Conservation (phyloP, 441 rosid species). For the Eruca vesicaria region DNA sequence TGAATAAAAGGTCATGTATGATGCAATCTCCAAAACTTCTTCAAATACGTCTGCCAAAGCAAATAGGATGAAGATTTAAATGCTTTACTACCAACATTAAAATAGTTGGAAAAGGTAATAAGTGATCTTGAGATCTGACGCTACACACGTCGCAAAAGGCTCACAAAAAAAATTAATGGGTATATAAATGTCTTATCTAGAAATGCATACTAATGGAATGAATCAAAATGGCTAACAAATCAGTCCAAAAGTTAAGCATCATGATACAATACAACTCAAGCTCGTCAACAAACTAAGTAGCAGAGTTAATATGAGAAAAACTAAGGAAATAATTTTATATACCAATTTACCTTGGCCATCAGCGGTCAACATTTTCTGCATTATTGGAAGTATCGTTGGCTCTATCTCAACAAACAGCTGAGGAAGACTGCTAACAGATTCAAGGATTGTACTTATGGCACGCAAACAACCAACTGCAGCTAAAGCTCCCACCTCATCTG, state of each 20-base stretch:
- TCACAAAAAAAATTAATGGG: background rate
- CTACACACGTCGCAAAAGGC: constrained; percentile 10
- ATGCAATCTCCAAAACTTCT: constrained; percentile 96
- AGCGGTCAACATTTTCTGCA: constrained; percentile 96
- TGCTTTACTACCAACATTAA: background rate
- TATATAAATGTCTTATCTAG: background rate
- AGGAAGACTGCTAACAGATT: constrained; percentile 96
- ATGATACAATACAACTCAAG: background rate
- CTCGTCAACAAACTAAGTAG: background rate
- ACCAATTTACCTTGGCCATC: constrained; percentile 83
- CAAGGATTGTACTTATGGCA: constrained; percentile 98
- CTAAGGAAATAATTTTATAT: background rate
- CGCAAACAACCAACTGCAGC: constrained; percentile 99
- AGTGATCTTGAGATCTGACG: constrained; percentile 11
- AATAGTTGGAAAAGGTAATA: constrained; percentile 8
- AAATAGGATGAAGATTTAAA: constrained; percentile 17
- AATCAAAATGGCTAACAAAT: background rate
- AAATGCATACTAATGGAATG: background rate
- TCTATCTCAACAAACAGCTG: constrained; percentile 91
- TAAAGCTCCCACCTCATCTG: constrained; percentile 95
- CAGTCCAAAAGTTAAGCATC: background rate
- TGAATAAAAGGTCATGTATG: constrained; percentile 95
- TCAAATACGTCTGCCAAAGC: constrained; percentile 86
- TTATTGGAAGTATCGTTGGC: constrained; percentile 94
- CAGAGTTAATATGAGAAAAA: background rate